Base-by-base conservation (phyloP, 2,329 filamentous ascomycete genomes). In the Phyllosticta citriasiana region DNA sequence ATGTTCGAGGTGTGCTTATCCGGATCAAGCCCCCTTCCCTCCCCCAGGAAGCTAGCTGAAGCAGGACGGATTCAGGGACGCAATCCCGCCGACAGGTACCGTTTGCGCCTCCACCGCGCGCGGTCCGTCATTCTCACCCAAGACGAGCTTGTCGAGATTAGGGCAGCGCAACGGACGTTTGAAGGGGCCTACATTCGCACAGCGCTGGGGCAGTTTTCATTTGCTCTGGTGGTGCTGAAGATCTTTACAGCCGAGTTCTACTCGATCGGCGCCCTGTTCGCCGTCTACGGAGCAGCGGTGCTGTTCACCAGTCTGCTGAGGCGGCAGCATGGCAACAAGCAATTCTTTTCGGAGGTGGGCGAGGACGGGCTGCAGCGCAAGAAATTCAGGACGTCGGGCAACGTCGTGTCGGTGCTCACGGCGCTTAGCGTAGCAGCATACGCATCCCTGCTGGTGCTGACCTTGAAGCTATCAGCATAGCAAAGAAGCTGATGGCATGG, bases 221-320 rank as follows among this genome's bases (percentile, higher is more conserved):
- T 99, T 74, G 87, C 93, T 22, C 85, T 99, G 57, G 87, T 99
- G 65, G 89, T 99, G 58, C 84, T 96, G 67, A 96, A 95, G 78
- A 95, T 99, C 74, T 97, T 99, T 78, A 97, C 91, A 8, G 84
- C 87, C 58, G 94, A 97, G 72, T 97, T 99, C 79, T 97, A 97
- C 76, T 86, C 88, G 67, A 96, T 97, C 65, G 94, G 94, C n/a
- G 94, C 94, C 6, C 80, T 99, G 33, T 97, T 97, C 72, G 92
- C 94, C 53, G 86, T 91, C 56, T 97, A 97, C 71, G 94, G 93
- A 12, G 86, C 87, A 3, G 89, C 90, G 6, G 84, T 99, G 55
- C 79, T 97, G 70, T 80, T 89, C 26, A 90, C 95, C 63, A 88
- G 91, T 67, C 79, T 91, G 59, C 95, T 95, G 75, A 84, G 94